Conservation (phyloP, 495 filamentous ascomycete genomes). For the Tuber calosporum region DNA sequence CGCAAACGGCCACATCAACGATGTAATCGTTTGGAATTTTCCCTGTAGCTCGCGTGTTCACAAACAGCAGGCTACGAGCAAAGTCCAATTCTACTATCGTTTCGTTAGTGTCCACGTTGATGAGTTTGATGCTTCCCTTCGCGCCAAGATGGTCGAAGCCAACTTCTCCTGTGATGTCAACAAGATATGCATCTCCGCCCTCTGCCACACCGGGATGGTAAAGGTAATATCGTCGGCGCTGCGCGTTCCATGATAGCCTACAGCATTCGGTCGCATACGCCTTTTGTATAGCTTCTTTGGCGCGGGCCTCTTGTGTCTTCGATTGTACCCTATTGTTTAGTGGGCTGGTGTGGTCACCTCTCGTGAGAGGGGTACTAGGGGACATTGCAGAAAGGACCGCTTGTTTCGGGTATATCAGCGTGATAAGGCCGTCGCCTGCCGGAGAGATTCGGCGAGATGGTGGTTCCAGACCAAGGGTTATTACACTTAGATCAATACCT, state of each 20-base stretch:
- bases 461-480: slow-evolving; percentile 29
- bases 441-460: slow-evolving; percentile 13
- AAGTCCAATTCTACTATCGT: slow-evolving; percentile 30
- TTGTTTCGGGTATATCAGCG: slow-evolving; percentile 35
- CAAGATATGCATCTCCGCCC: slow-evolving; percentile 32
- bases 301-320: slow-evolving; percentile 9
- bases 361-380: slow-evolving; percentile 11
- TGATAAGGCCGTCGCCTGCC: slow-evolving; percentile 25
- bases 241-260: slow-evolving; percentile 27
- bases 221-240: slow-evolving; percentile 25
- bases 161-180: slow-evolving; percentile 31
- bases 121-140: slow-evolving; percentile 28
- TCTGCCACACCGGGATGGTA: slow-evolving; percentile 33
- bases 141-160: slow-evolving; percentile 22
- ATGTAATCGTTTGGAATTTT: slow-evolving; percentile 34
- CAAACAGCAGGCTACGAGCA: slow-evolving; percentile 6
- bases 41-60: slow-evolving; percentile 28
- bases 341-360: not conserved
- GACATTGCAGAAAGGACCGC: slow-evolving; percentile 32
- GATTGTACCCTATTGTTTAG: not conserved
- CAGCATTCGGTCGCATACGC: slow-evolving; percentile 38
- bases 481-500: slow-evolving; percentile 18
- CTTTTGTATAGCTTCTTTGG: slow-evolving; percentile 29
- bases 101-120: slow-evolving; percentile 35
- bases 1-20: slow-evolving; percentile 34